Conservation (phyloP, 257 asterid species). For the Mitragyna speciosa region DNA sequence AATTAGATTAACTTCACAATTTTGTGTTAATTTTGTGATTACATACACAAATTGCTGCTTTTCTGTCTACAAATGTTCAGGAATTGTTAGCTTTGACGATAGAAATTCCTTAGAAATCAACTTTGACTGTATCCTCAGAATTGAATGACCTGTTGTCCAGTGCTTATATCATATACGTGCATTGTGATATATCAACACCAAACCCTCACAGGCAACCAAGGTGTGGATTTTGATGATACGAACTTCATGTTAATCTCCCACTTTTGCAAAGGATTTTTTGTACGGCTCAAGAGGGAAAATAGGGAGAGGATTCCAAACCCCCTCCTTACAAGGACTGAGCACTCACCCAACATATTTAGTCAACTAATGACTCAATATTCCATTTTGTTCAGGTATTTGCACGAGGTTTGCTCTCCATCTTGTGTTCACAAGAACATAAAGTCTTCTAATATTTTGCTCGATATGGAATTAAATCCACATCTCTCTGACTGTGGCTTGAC, state of each 20-base stretch:
- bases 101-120: too few relatives aligned
- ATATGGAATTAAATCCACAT: conserved; percentile 49
- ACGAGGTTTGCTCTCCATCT: conserved; percentile 61
- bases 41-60: too few relatives aligned
- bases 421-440: conserved; percentile 49
- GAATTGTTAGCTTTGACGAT: neutral
- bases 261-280: too few relatives aligned
- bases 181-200: neutral
- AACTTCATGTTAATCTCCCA: neutral
- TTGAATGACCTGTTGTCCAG: neutral
- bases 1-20: too few relatives aligned
- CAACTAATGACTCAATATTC: neutral
- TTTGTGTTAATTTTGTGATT: too few relatives aligned
- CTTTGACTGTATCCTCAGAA: too few relatives aligned
- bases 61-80: too few relatives aligned
- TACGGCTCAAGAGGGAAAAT: too few relatives aligned
- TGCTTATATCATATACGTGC: neutral
- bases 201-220: neutral
- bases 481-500: conserved; percentile 63
- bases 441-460: conserved; percentile 61
- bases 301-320: too few relatives aligned
- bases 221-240: neutral
- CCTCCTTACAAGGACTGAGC: neutral
- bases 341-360: neutral
- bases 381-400: conserved; percentile 46